Evolutionary conservation across 1,284 basidiomycete genomes (phyloP).

Genomic region (Apiotrichum akiyoshidainum): DNA sequence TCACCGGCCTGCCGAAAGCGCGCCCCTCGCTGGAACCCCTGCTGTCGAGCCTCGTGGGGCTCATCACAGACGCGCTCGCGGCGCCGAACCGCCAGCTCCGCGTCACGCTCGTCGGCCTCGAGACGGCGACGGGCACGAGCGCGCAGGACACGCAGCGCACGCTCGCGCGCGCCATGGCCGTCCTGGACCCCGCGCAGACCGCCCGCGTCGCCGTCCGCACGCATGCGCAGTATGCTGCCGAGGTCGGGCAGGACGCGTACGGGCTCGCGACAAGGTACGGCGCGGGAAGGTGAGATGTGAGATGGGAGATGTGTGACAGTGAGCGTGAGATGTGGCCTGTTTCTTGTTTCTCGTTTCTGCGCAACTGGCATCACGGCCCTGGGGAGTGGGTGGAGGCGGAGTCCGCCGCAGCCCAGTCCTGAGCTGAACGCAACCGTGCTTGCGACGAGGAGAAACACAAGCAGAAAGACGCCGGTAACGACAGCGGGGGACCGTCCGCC

Average conservation of each 20-base stretch:
- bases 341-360: too few species aligned
- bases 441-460: too few species aligned
- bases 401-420: too few species aligned
- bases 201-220: neutral
- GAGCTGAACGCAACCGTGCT: too few species aligned
- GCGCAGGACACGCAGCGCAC: neutral
- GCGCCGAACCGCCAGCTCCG: neutral
- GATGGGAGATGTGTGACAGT: too few species aligned
- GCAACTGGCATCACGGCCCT: too few species aligned
- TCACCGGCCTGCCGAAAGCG: neutral
- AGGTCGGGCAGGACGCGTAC: constrained; percentile 9
- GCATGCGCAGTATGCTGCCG: constrained; percentile 7
- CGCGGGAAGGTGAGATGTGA: neutral
- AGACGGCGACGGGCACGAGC: constrained; percentile 2
- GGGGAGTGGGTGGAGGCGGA: too few species aligned
- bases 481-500: too few species aligned
- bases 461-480: too few species aligned
- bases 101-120: constrained; percentile 14
- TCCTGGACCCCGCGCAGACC: neutral
- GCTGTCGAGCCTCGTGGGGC: neutral
- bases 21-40: neutral
- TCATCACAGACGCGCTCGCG: neutral
- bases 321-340: too few species aligned
- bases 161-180: neutral
- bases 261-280: constrained; percentile 8